These are phyloP conservation scores for Hypoxylon trugodes DNA, from an alignment of 495 filamentous ascomycete genomes.

Conservation along the genomic window DNA sequence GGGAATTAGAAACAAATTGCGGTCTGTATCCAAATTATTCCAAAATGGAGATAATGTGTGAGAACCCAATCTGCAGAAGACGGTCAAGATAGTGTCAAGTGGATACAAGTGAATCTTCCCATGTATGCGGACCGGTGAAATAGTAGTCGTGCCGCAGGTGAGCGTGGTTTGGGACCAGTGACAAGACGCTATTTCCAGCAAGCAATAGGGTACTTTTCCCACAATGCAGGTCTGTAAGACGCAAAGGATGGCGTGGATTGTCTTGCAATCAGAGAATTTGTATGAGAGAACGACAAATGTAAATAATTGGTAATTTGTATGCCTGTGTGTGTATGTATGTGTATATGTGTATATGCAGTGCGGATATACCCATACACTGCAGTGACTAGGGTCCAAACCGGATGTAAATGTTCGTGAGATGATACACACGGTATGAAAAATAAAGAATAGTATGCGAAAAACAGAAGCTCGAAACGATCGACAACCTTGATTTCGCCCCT, in stretches of 20 bases:
- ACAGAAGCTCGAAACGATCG: conserved; percentile 5
- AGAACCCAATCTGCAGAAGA: conserved; percentile 26
- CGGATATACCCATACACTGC: neutral
- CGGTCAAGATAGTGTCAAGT: conserved; percentile 18
- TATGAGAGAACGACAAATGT: conserved; percentile 4
- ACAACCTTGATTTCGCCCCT: conserved; percentile 27
- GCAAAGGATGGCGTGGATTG: neutral
- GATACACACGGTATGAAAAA: conserved; percentile 24
- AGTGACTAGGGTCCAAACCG: neutral
- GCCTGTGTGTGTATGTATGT: no score
- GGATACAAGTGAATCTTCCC: conserved; percentile 23
- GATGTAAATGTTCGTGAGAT: neutral
- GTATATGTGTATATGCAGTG: no score
- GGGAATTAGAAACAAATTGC: conserved; percentile 33
- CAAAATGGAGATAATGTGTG: conserved; percentile 28
- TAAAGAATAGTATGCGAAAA: neutral
- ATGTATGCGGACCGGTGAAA: conserved; percentile 13
- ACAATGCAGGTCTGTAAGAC: neutral
- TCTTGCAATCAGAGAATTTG: neutral
- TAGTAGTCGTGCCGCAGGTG: conserved; percentile 21
- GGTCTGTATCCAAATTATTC: conserved; percentile 35
- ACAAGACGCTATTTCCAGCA: conserved; percentile 1
- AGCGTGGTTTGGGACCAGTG: conserved; percentile 7
- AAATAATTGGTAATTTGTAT: conserved; percentile 2
- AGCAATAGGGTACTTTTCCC: neutral